Base-by-base conservation (phyloP, 352 stramenopile species). In the Phytophthora europaea region DNA sequence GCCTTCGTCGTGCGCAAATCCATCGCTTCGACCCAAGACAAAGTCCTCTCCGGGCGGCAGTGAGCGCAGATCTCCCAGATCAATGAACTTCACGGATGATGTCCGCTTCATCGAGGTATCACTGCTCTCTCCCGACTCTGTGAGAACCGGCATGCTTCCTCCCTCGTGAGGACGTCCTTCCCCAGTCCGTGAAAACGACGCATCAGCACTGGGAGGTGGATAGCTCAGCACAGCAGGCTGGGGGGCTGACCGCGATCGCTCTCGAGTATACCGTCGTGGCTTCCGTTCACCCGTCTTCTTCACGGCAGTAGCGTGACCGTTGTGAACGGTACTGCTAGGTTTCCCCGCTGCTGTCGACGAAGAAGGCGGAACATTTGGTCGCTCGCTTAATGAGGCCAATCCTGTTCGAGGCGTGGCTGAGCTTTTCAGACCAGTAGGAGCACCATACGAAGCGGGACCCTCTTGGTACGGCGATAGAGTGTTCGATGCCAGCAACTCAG, bases 401-500 rank as follows among this genome's bases (percentile, higher is more conserved):
- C 88, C 88, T 3, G 88, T 94, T 47, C 88, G 81, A 48, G 88
- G 88, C 8, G 88, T 94, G 16, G 78, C 73, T 7, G 78, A 75
- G 28, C 70, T 85, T 58, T 85, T 87, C n/a, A 94, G 47, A 20
- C 76, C 75, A 12, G 73, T 68, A 57, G 54, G 63, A 54, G 33
- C 72, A 63, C 81, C 85, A 33, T 77, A 81, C 3, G 71, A 64
- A 2, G 74, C 72, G 26, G 80, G 72, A 12, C 84, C 70, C 52
- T 94, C 86, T 52, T 92, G 86, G 43, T 94, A 95, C 7, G 82
- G 90, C 9, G 85, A 90, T 6, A 72, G 67, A 6, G 64, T 58
- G 18, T 76, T 83, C 4, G 88, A 89, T 8, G 90, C 77, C 22
- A 97, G 68, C 53, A 97, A 61, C 63, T 97, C 90, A 6, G 90